Percentiles rank a stretch among this genome's conserved stretches.
Evolutionary conservation across 352 stramenopile species (phyloP).

Genomic region (Phytophthora pini): DNA sequence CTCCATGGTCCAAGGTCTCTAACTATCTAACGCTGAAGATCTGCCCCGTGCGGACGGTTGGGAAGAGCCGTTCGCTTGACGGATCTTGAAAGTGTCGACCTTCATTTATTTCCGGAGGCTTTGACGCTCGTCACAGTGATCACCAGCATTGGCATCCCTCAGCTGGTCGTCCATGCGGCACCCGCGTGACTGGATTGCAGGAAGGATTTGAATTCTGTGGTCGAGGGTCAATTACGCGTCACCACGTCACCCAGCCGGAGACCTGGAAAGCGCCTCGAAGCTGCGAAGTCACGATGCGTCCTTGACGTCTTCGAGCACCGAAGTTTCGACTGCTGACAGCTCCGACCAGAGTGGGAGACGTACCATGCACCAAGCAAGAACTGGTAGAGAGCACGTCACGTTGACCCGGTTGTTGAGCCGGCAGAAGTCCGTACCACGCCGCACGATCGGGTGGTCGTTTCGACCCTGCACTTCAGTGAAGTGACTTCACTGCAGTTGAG

Average conservation of each 20-base stretch:
- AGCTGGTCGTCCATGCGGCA: conserved; percentile 12
- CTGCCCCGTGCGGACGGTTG: too few relatives aligned
- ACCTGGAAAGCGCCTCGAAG: not conserved
- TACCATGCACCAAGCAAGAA: not conserved
- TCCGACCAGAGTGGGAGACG: conserved; percentile 5
- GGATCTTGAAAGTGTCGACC: too few relatives aligned
- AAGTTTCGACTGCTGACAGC: not conserved
- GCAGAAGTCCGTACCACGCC: conserved; percentile 5
- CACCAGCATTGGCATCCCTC: conserved; percentile 6
- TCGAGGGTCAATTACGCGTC: conserved; percentile 5
- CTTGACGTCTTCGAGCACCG: too few relatives aligned
- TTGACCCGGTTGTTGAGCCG: conserved; percentile 5
- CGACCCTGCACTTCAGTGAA: not conserved
- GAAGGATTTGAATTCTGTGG: conserved; percentile 20
- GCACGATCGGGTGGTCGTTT: conserved; percentile 2
- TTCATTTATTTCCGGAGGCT: too few relatives aligned
- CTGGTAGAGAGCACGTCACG: conserved; percentile 13
- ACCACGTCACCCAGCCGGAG: conserved; percentile 3
- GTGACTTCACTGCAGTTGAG: not conserved
- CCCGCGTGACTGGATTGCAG: not conserved
- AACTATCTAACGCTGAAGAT: conserved; percentile 1
- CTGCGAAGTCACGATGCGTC: conserved; percentile 1
- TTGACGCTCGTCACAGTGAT: not conserved
- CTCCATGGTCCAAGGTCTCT: conserved; percentile 40
- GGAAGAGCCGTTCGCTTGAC: too few relatives aligned